These are phyloP conservation scores for Chrysanthemum makinoi DNA, from an alignment of 129 eudicot genomes.

Conservation along the genomic window DNA sequence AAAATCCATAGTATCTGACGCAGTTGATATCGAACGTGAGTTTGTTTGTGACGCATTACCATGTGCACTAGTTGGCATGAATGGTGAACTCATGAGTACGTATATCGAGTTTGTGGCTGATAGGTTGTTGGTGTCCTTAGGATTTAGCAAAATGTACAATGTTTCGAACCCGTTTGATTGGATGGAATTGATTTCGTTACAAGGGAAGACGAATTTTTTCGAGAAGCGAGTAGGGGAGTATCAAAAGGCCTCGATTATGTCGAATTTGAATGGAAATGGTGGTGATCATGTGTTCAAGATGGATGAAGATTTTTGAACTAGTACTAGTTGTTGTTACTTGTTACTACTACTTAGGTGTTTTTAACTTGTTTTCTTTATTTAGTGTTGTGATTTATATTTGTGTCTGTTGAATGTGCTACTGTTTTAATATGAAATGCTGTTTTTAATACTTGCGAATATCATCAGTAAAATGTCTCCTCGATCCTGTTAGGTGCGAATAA, in stretches of 20 bases:
- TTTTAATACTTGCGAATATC: too few species aligned
- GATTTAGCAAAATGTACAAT: conserved; percentile 55
- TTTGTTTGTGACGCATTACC: conserved; percentile 90
- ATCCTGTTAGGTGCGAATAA: too few species aligned
- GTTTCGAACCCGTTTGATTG: conserved; percentile 89
- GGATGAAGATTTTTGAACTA: conserved; percentile 33
- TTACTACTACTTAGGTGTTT: conserved; percentile 19
- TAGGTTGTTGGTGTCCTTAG: conserved; percentile 58
- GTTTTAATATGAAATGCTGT: not conserved
- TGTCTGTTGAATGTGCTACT: conserved; percentile 6
- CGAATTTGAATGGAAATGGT: conserved; percentile 56
- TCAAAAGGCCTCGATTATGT: conserved; percentile 93
- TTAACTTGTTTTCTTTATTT: not conserved
- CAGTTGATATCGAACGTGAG: conserved; percentile 87
- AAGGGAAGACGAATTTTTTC: conserved; percentile 94
- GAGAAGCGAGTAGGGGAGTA: conserved; percentile 97
- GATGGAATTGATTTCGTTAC: conserved; percentile 90
- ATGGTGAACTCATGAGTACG: conserved; percentile 69
- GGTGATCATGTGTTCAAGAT: conserved; percentile 27
- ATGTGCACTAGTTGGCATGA: conserved; percentile 86
- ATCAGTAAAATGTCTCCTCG: too few species aligned
- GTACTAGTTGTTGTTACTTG: not conserved
- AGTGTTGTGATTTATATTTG: not conserved
- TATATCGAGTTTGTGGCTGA: conserved; percentile 87
- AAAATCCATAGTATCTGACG: conserved; percentile 59